A percentile compares a stretch with the other conserved stretches of the same genome.
Evolutionary conservation across 345 rosid species (phyloP).

Genomic region (Balakata baccata): DNA sequence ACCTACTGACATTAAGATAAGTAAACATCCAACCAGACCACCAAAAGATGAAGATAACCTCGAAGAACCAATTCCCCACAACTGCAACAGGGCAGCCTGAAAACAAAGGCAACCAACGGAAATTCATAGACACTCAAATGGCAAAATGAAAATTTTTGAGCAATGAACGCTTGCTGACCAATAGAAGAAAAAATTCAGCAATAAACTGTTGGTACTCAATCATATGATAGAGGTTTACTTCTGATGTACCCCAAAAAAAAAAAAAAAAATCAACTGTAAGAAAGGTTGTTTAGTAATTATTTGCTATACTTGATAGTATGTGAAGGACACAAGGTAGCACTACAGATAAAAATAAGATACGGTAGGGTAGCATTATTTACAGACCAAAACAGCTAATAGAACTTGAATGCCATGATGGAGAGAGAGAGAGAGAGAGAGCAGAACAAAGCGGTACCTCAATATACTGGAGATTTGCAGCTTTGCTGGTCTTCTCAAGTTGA

Average conservation of each 20-base stretch:
- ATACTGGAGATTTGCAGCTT: constrained; percentile 65
- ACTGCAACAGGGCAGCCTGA: constrained; percentile 63
- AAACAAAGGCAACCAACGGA: not conserved
- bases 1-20: constrained; percentile 58
- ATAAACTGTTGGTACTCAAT: not conserved
- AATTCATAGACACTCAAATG: not conserved
- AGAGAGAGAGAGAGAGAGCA: not conserved
- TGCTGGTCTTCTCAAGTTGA: constrained; percentile 87
- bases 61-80: constrained; percentile 49
- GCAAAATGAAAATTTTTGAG: not conserved
- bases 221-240: not conserved
- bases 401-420: not conserved
- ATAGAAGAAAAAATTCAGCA: no score
- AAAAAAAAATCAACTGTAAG: no score
- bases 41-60: constrained; percentile 50
- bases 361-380: no score
- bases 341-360: no score
- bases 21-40: constrained; percentile 63
- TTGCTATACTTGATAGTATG: no score
- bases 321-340: not conserved
- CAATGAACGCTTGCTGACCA: no score
- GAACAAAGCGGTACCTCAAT: constrained; percentile 45
- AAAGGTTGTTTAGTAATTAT: not conserved
- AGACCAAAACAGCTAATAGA: not conserved
- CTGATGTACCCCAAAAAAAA: no score